Conservation (phyloP, 495 filamentous ascomycete species). For the Penicillium steckii region DNA sequence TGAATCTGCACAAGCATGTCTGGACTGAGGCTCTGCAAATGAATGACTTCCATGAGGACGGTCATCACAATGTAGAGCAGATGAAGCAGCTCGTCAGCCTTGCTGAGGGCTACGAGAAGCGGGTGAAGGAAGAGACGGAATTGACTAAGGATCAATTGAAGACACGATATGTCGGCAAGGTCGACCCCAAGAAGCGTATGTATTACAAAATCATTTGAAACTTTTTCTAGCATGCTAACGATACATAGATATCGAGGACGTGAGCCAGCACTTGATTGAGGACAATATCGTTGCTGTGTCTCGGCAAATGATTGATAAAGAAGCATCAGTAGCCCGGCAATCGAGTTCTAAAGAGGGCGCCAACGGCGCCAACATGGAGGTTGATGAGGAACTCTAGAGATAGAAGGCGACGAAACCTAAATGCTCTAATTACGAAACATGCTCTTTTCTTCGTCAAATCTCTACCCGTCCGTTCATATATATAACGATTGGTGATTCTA, state of each 20-base stretch:
- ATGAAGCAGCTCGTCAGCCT: conserved; percentile 84
- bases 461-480: neutral
- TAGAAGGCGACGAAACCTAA: conserved; percentile 22
- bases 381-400: conserved; percentile 57
- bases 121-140: conserved; percentile 97
- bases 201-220: conserved; percentile 4
- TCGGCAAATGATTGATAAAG: conserved; percentile 98
- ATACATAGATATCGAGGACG: conserved; percentile 76
- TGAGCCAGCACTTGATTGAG: conserved; percentile 94
- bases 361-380: conserved; percentile 57
- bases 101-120: conserved; percentile 96
- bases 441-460: neutral
- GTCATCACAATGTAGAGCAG: conserved; percentile 75
- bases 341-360: conserved; percentile 49
- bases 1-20: conserved; percentile 99
- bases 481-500: neutral
- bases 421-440: conserved; percentile 25
- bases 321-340: conserved; percentile 68
- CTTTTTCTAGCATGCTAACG: conserved; percentile 20
- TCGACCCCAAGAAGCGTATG: conserved; percentile 96
- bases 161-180: conserved; percentile 97
- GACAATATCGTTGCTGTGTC: conserved; percentile 98
- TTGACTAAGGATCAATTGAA: conserved; percentile 96
- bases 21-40: conserved; percentile 98
- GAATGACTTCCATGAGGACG: conserved; percentile 91